phyloP scores from a whole-genome alignment of 2,329 filamentous ascomycete genomes.

The Chaetomium strumarium region DNA sequence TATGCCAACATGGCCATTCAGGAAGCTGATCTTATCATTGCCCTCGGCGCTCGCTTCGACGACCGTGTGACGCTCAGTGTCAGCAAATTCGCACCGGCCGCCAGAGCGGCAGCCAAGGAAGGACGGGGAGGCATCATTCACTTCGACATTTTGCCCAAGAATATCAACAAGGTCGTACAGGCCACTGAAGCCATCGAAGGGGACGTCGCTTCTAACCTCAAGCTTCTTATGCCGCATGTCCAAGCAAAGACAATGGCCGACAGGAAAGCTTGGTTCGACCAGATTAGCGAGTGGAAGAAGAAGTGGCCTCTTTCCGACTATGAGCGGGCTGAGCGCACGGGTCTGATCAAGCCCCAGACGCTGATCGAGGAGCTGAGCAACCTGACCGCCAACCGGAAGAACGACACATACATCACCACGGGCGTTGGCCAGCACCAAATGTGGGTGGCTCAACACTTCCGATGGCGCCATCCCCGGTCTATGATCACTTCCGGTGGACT shows the following conservation, averaged over 20 bases:
- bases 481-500: conserved; percentile 97
- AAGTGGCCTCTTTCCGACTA: conserved; percentile 82
- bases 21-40: conserved; percentile 91
- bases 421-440: conserved; percentile 98
- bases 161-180: conserved; percentile 99
- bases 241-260: conserved; percentile 55
- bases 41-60: conserved; percentile 88
- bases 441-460: conserved; percentile 97
- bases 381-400: conserved; percentile 71
- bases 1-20: conserved; percentile 99
- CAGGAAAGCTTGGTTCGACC: conserved; percentile 78
- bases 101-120: conserved; percentile 77
- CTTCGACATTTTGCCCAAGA: conserved; percentile 99
- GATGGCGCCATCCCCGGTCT: conserved; percentile 83
- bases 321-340: conserved; percentile 68
- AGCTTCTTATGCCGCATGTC: conserved; percentile 66
- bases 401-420: conserved; percentile 81
- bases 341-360: conserved; percentile 89
- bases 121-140: conserved; percentile 90
- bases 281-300: conserved; percentile 87
- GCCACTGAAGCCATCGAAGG: conserved; percentile 93
- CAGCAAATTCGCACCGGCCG: conserved; percentile 80
- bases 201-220: conserved; percentile 77
- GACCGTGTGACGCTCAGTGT: conserved; percentile 85
- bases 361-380: conserved; percentile 87